Conservation (phyloP, 768 basidiomycete species). For the Lactarius evosmus region DNA sequence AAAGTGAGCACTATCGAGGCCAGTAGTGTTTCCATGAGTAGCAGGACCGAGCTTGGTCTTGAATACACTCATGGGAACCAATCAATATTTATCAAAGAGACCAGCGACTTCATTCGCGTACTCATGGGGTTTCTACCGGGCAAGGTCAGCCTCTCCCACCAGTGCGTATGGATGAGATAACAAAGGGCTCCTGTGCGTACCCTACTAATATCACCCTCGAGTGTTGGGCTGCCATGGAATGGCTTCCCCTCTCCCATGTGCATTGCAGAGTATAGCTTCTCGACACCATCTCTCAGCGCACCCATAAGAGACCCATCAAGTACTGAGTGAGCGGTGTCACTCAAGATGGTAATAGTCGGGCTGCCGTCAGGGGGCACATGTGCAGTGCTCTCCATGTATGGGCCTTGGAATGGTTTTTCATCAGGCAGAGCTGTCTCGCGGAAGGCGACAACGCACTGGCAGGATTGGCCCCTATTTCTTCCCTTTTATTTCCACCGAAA, state of each 20-base stretch:
- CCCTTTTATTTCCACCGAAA: background rate
- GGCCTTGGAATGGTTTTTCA: background rate
- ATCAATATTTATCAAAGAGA: background rate
- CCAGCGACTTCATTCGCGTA: constrained; percentile 1
- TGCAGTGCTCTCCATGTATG: background rate
- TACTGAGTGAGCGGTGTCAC: background rate
- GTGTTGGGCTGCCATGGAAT: background rate
- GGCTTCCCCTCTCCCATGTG: too few species aligned
- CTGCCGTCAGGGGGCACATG: background rate
- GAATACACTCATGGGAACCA: background rate
- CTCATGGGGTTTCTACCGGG: constrained; percentile 6
- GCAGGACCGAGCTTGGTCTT: background rate
- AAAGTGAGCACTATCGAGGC: background rate
- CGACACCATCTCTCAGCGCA: background rate
- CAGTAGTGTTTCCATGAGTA: background rate
- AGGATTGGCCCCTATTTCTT: too few species aligned
- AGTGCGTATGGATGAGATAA: background rate
- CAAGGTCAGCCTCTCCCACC: background rate
- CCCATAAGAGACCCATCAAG: too few species aligned
- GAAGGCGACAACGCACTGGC: background rate
- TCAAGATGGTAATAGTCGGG: background rate
- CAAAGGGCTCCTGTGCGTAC: background rate
- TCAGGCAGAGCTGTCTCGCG: background rate
- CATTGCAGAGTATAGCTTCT: background rate
- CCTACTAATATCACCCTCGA: background rate